A percentile compares a stretch with the other conserved stretches of the same genome.
Evolutionary conservation across 805 yeast species (phyloP).

Genomic region (Teunomyces gatunensis): DNA sequence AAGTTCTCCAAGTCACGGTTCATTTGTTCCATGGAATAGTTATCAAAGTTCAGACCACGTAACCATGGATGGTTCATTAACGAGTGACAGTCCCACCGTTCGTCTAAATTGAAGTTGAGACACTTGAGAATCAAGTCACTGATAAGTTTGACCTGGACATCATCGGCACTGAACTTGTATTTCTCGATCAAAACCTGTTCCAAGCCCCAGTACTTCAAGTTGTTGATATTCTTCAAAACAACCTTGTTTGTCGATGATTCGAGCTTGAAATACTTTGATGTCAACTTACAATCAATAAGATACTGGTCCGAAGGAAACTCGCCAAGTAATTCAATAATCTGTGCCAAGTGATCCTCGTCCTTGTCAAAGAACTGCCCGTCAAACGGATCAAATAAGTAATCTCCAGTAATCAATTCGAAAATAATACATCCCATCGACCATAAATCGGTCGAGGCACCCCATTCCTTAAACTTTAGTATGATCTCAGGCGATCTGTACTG

Average conservation of each 20-base stretch:
- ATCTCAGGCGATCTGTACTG: conserved; percentile 89
- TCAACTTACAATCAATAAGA: conserved; percentile 36
- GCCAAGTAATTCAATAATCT: conserved; percentile 54
- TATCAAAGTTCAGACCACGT: conserved; percentile 9
- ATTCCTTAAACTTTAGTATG: conserved; percentile 34
- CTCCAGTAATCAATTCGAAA: conserved; percentile 61
- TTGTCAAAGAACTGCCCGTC: conserved; percentile 45
- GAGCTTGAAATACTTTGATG: conserved; percentile 41
- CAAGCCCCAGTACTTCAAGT: conserved; percentile 51
- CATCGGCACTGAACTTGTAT: conserved; percentile 41
- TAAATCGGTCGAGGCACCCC: conserved; percentile 64
- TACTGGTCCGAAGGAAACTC: conserved; percentile 40
- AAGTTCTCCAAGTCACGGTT: conserved; percentile 17
- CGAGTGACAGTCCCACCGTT: conserved; percentile 54
- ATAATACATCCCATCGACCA: conserved; percentile 62
- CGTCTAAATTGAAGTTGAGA: conserved; percentile 46
- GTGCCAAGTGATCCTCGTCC: conserved; percentile 64
- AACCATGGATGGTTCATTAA: conserved; percentile 56
- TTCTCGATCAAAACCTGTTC: conserved; percentile 48
- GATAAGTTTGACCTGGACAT: conserved; percentile 36
- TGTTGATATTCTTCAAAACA: conserved; percentile 43
- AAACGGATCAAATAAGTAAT: conserved; percentile 60
- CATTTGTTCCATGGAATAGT: conserved; percentile 9
- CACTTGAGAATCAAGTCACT: conserved; percentile 50
- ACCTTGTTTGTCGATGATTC: conserved; percentile 21